These are phyloP conservation scores for Trichophyton verrucosum DNA, from an alignment of 2,329 filamentous ascomycete species.

Conservation along the genomic window DNA sequence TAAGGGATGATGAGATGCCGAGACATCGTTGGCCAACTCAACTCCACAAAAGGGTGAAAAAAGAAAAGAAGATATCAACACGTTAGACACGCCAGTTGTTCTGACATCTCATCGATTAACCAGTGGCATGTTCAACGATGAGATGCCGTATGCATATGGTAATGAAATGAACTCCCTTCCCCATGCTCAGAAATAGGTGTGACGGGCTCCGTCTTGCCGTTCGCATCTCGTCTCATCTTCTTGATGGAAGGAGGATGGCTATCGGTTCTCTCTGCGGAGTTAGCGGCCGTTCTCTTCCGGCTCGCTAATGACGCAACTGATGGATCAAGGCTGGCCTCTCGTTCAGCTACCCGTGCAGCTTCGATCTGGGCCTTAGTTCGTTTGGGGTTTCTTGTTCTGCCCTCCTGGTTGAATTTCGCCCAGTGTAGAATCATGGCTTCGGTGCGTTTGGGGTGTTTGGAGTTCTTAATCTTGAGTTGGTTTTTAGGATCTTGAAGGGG, in stretches of 20 bases:
- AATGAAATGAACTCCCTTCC: background rate
- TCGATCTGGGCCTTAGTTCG: constrained; percentile 35
- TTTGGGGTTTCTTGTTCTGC: constrained; percentile 33
- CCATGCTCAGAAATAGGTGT: constrained; percentile 4
- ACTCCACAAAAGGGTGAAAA: background rate
- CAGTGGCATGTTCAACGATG: background rate
- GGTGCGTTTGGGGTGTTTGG: constrained; percentile 34
- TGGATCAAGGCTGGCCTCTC: constrained; percentile 5
- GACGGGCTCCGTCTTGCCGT: constrained; percentile 2
- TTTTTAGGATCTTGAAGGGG: constrained; percentile 16
- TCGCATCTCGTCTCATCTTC: constrained; percentile 2
- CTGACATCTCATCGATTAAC: background rate
- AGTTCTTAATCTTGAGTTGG: constrained; percentile 29
- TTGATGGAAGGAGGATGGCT: background rate
- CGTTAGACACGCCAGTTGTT: background rate
- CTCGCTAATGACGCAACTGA: background rate
- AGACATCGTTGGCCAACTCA: background rate
- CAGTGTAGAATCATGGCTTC: constrained; percentile 36
- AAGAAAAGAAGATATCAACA: background rate
- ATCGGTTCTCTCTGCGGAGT: background rate
- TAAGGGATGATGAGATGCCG: background rate
- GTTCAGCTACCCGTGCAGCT: constrained; percentile 22
- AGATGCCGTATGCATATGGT: background rate
- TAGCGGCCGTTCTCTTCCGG: background rate
- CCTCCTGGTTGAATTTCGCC: constrained; percentile 33